Evolutionary conservation across 169 alveolate genomes (phyloP).

Genomic region (Eimeria sp.): DNA sequence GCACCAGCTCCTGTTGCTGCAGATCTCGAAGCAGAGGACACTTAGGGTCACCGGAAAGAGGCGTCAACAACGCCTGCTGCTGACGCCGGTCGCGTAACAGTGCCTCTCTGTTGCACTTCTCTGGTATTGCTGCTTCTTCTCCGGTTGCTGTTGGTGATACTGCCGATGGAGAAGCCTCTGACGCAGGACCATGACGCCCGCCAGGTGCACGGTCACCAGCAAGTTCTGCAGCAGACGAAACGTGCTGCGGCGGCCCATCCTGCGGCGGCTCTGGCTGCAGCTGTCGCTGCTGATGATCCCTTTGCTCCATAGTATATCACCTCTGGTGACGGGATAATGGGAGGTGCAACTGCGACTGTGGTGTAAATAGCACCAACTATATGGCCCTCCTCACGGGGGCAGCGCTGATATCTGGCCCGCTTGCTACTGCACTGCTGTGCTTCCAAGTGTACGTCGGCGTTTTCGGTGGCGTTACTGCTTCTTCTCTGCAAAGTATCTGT

Average conservation of each 20-base stretch:
- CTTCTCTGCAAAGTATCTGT: not conserved
- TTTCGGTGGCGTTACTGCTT: not conserved
- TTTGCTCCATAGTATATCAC: not conserved
- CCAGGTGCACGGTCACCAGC: not conserved
- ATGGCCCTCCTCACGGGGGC: not conserved
- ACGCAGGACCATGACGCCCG: not conserved
- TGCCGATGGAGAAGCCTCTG: not conserved
- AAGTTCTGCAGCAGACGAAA: not conserved
- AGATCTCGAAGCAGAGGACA: constrained; percentile 48
- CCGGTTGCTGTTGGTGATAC: not conserved
- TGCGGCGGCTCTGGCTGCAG: not conserved
- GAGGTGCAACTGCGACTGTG: not conserved
- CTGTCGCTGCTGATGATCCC: not conserved
- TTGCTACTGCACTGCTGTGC: not conserved
- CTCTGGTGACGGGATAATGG: not conserved
- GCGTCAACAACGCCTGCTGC: constrained; percentile 72
- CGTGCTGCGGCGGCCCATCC: not conserved
- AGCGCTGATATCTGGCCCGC: not conserved
- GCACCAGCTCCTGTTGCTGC: constrained; percentile 65
- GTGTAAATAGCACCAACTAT: not conserved
- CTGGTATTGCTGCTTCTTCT: not conserved
- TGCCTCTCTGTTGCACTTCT: not conserved
- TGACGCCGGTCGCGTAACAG: constrained; percentile 56
- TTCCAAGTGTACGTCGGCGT: not conserved
- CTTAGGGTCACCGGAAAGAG: constrained; percentile 45